Evolutionary conservation across 192 early-diverging fungal species (phyloP).

Genomic region (Coemansia sp.): DNA sequence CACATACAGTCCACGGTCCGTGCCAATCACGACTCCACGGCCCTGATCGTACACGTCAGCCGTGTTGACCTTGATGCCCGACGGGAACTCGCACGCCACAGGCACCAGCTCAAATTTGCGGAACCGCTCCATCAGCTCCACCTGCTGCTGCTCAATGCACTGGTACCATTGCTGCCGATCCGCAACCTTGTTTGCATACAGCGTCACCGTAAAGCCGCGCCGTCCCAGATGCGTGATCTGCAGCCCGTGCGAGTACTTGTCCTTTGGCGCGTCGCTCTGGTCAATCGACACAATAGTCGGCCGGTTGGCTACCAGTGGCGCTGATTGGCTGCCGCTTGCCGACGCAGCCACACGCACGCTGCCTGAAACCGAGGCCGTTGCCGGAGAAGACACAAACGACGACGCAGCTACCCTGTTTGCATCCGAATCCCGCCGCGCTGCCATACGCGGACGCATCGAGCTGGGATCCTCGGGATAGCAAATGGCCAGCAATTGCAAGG

Average conservation of each 20-base stretch:
- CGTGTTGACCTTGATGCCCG: conserved; percentile 44
- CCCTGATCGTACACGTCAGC: conserved; percentile 58
- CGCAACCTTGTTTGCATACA: conserved; percentile 72
- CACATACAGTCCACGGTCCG: conserved; percentile 81
- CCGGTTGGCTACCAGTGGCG: not conserved
- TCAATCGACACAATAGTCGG: conserved; percentile 40
- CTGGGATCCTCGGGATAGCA: conserved; percentile 54
- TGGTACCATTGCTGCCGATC: conserved; percentile 81
- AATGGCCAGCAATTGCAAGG: conserved; percentile 68
- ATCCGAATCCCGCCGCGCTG: conserved; percentile 37
- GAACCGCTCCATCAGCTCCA: conserved; percentile 46
- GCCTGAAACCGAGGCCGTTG: conserved; percentile 1
- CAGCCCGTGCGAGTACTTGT: conserved; percentile 68
- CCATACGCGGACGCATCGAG: conserved; percentile 44
- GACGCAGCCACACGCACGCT: not conserved
- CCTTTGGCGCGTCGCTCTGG: conserved; percentile 37
- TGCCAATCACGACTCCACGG: conserved; percentile 70
- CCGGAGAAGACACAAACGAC: no score
- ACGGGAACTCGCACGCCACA: conserved; percentile 45
- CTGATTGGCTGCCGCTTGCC: conserved; percentile 3
- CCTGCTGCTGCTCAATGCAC: conserved; percentile 59
- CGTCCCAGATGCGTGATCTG: conserved; percentile 72
- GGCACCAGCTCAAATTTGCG: conserved; percentile 52
- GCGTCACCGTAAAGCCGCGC: conserved; percentile 61
- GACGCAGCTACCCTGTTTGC: not conserved